Evolutionary conservation across 106 monocot species (phyloP), one percentile per base, ranked within the genome.

Genomic region (Ottelia alismoides): DNA sequence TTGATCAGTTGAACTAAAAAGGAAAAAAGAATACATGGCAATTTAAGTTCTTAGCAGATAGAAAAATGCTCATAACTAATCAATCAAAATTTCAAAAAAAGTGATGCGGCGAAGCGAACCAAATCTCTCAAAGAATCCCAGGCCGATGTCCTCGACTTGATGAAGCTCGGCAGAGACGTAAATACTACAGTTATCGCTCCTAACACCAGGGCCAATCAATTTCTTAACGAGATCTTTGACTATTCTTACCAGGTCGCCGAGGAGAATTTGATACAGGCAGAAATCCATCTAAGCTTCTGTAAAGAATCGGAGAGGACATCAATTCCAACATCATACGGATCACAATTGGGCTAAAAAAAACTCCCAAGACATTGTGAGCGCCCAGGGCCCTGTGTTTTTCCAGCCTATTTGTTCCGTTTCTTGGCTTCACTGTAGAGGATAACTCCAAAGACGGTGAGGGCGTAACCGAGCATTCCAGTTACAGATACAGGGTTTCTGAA

Each of bases 401-500:
- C 17, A 18, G 6, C 30, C 46, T 55, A 85, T 62, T 83, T 83
- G 72, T 32, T 69, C 20, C 92, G 74, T 28, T 92, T 92, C 68
- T 92, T 92, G 20, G 87, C 79, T 75, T 92, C 87, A 20, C 83
- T 80, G 19, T 92, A 92, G 51, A 92, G 83, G 58, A 87, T 23
- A 2, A 92, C 83, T 25, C 92, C 92, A 40, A 80, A 30, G 56
- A 92, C 83, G n/a, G 92, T 87, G 23, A 92, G 72, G 3, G 64
- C 65, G 56, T 87, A 92, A 47, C 92, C 92, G 22, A 83, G 77
- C 87, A 92, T 87, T 22, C 92, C 92, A n/a, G 79, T 80, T 2
- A 87, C 52, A 0, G 92, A 85, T 4, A 92, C 83, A 2, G 92
- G 92, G 30, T 92, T 92, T 47, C 49, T 80, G 53, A 92, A 92